A percentile compares a stretch with the other conserved stretches of the same genome.
Evolutionary conservation across 352 stramenopile genomes (phyloP).

Genomic region (Globisporangium polare): DNA sequence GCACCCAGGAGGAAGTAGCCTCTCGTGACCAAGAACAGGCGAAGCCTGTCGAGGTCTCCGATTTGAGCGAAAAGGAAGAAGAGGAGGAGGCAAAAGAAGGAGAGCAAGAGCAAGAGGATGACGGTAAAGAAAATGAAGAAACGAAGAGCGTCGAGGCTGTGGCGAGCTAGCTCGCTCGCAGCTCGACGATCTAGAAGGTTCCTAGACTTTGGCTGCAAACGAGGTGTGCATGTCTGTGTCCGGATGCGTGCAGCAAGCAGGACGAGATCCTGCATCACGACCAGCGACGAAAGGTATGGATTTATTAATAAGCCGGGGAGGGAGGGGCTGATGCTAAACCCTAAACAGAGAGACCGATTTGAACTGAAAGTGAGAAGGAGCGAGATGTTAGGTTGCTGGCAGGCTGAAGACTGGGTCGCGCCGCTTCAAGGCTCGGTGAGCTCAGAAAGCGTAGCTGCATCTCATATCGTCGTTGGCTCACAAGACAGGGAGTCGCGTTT

Average conservation of each 20-base stretch:
- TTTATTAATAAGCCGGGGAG: slow-evolving; percentile 13
- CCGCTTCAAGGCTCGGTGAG: too few relatives aligned
- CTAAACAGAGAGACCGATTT: neutral
- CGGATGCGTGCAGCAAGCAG: neutral
- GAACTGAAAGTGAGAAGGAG: neutral
- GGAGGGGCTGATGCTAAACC: neutral
- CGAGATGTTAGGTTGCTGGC: neutral
- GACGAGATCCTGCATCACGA: neutral
- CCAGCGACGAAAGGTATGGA: neutral
- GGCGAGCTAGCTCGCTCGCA: neutral
- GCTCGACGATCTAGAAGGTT: neutral
- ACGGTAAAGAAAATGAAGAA: neutral
- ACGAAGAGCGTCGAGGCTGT: neutral
- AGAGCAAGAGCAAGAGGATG: slow-evolving; percentile 4
- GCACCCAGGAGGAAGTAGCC: neutral
- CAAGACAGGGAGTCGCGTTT: neutral
- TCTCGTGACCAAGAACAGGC: slow-evolving; percentile 3
- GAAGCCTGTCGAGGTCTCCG: neutral
- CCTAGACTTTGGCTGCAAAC: neutral
- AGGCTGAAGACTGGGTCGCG: too few relatives aligned
- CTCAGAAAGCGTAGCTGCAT: slow-evolving; percentile 1
- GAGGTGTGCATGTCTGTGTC: neutral
- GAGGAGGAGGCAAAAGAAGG: slow-evolving; percentile 21
- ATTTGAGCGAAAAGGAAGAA: slow-evolving; percentile 21
- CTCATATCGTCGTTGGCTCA: neutral